Evolutionary conservation across 768 basidiomycete genomes (phyloP), one percentile per base, ranked within the genome.

Genomic region (Leucogyrophana mollusca): DNA sequence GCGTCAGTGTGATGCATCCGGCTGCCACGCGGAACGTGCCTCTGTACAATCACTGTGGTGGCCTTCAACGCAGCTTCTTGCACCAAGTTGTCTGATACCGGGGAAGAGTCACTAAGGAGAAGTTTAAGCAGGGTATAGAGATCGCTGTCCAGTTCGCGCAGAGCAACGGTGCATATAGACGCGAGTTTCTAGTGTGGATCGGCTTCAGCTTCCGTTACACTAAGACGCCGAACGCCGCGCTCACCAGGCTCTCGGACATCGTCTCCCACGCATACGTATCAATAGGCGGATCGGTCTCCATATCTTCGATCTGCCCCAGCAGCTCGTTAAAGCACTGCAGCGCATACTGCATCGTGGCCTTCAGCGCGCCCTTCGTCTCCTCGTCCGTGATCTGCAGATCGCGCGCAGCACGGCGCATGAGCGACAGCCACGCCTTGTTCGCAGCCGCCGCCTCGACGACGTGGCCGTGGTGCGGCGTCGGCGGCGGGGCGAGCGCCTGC

Each of bases 191-290:
- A 55, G 0, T n/a, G 37, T 11, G 21, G 5, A 40, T 4, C 27
- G 13, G 4, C 45, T 8, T 36, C 42, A 47, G 14, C 22, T 16
- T 18, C 40, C 38, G 5, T 30, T 33, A 36, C n/a, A 25, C 13
- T 32, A n/a, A 10, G 10, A 24, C 37, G 17, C 4, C 16, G 18
- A 18, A 9, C 43, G 45, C 20, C 40, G 17, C 33, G 65, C 80
- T 39, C 55, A 90, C 91, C 75, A 94, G 64, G 54, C 87, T 87
- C 60, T 94, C 91, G 9, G 91, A 89, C 83, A 94, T 85, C 0
- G 91, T 93, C 60, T 94, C 91, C 85, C 86, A 93, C 42, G 88
- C 83, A 65, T 92, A 94, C n/a, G 87, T 89, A 60, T 94, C 91
- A 25, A 85, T 56, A 0, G 85, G 77, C 10, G 88, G 90, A 49